phyloP scores from a whole-genome alignment of 495 filamentous ascomycete genomes.

The Penicillium angulare region DNA sequence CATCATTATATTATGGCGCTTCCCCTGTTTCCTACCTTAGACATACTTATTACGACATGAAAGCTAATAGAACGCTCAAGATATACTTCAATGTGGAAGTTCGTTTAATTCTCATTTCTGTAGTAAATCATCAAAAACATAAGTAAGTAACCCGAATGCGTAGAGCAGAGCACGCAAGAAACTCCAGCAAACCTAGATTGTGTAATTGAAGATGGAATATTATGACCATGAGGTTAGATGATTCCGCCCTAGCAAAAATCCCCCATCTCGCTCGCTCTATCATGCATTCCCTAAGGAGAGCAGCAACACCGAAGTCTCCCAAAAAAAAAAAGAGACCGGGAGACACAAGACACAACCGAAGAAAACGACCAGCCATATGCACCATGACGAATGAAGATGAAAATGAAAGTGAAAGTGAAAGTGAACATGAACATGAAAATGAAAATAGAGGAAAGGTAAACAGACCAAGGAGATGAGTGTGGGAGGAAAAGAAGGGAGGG shows the following conservation, averaged over 20 bases:
- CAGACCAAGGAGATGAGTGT: neutral
- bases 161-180: neutral
- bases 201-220: neutral
- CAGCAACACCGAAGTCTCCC: slow-evolving; percentile 4
- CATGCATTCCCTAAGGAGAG: slow-evolving; percentile 21
- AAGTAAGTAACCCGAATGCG: neutral
- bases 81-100: neutral
- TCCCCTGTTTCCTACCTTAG: too few relatives aligned
- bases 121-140: neutral
- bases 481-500: slow-evolving; percentile 2
- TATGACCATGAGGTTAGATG: slow-evolving; percentile 5
- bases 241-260: slow-evolving; percentile 5
- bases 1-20: too few relatives aligned
- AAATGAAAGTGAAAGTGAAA: neutral
- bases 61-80: too few relatives aligned
- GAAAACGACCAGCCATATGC: slow-evolving; percentile 20
- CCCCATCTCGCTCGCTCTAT: slow-evolving; percentile 21
- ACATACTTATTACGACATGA: too few relatives aligned
- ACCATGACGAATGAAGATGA: slow-evolving; percentile 12
- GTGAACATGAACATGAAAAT: neutral
- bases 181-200: neutral
- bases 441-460: neutral
- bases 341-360: neutral
- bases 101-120: neutral
- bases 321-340: neutral